phyloP scores from a whole-genome alignment of 495 filamentous ascomycete genomes.

The Tuber indicum region DNA sequence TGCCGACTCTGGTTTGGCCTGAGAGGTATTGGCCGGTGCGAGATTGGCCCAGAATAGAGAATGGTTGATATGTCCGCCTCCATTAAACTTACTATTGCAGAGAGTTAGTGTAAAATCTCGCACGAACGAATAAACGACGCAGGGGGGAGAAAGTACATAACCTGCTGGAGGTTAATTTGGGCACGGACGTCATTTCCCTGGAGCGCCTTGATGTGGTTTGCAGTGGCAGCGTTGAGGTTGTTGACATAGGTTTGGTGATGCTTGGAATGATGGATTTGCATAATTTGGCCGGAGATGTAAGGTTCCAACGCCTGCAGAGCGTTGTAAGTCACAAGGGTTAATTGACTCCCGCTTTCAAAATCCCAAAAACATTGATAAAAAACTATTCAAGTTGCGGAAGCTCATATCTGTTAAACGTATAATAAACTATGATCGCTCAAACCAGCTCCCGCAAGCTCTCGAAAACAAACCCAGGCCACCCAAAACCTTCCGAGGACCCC shows the following conservation, averaged over 20 bases:
- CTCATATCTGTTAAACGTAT: background rate
- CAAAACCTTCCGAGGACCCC: background rate
- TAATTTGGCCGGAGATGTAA: conserved; percentile 89
- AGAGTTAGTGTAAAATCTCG: background rate
- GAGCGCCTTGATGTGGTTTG: conserved; percentile 54
- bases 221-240: conserved; percentile 58
- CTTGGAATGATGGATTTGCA: conserved; percentile 80
- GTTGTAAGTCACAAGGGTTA: background rate
- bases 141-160: conserved; percentile 48
- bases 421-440: background rate
- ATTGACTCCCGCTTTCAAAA: background rate
- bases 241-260: conserved; percentile 74
- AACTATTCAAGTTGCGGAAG: background rate
- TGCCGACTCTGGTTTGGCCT: conserved; percentile 50
- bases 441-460: background rate
- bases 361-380: background rate
- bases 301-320: conserved; percentile 68
- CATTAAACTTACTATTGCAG: conserved; percentile 29
- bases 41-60: conserved; percentile 96
- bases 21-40: conserved; percentile 8
- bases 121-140: background rate
- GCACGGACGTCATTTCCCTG: conserved; percentile 53
- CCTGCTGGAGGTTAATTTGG: conserved; percentile 70
- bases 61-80: conserved; percentile 84
- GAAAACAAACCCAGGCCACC: background rate